Evolutionary conservation across 176 grass and related monocot genomes (phyloP).

Genomic region (Aegilops speltoides): DNA sequence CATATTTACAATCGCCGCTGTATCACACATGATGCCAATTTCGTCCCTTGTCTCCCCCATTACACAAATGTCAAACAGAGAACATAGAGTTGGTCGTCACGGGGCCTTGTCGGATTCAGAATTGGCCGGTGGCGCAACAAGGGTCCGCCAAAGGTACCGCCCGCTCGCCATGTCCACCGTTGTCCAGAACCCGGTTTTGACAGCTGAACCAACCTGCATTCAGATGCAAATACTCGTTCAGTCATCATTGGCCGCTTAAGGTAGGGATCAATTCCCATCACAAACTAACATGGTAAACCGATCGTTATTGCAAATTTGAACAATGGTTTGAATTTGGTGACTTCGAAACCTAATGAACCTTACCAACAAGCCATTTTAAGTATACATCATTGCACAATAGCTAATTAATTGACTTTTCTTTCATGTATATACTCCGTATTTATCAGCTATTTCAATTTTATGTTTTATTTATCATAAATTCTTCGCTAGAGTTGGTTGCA

Average conservation of each 20-base stretch:
- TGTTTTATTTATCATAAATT: neutral
- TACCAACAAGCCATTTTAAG: neutral
- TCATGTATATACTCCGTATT: too few relatives aligned
- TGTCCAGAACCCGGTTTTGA: conserved; percentile 76
- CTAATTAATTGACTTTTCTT: neutral
- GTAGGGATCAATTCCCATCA: neutral
- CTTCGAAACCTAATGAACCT: neutral
- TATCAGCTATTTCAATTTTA: neutral
- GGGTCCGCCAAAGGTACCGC: conserved; percentile 73
- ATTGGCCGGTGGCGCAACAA: conserved; percentile 40
- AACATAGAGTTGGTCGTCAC: conserved; percentile 26
- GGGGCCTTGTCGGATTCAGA: conserved; percentile 39
- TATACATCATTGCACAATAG: neutral
- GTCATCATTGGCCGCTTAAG: neutral
- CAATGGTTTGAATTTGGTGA: neutral
- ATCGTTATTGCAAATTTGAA: neutral
- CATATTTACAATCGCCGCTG: neutral
- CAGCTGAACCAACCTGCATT: conserved; percentile 68
- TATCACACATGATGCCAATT: neutral
- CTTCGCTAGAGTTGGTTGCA: neutral
- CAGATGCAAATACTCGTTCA: neutral
- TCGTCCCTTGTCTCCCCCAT: neutral
- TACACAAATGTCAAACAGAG: neutral
- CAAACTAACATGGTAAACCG: neutral
- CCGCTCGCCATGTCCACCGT: conserved; percentile 93